Conservation (phyloP, 805 yeast genomes). For the Nematodospora valgi region DNA sequence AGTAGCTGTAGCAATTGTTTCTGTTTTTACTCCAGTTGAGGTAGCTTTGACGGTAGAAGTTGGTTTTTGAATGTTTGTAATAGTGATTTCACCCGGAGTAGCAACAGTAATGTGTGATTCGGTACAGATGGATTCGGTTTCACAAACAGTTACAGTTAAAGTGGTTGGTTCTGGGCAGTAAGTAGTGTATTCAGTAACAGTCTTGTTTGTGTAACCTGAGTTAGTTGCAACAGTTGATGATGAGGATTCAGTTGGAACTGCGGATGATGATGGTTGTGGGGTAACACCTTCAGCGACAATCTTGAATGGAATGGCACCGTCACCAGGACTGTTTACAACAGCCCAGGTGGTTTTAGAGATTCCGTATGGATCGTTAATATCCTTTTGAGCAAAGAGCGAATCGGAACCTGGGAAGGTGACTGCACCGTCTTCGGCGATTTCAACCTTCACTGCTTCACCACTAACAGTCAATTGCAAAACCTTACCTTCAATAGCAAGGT, state of each 20-base stretch:
- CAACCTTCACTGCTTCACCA: constrained; percentile 8
- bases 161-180: constrained; percentile 9
- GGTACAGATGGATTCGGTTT: background rate
- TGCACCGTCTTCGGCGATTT: constrained; percentile 6
- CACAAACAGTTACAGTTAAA: constrained; percentile 8
- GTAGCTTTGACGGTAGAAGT: constrained; percentile 1
- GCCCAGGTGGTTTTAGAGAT: constrained; percentile 19
- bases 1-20: background rate
- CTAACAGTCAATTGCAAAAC: constrained; percentile 12
- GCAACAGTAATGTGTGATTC: constrained; percentile 5
- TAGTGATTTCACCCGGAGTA: constrained; percentile 5
- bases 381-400: constrained; percentile 24
- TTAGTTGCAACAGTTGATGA: background rate
- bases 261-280: background rate
- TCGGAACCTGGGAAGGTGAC: constrained; percentile 16
- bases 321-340: constrained; percentile 10
- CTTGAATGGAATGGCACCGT: constrained; percentile 7
- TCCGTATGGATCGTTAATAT: constrained; percentile 27
- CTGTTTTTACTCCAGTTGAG: background rate
- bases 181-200: constrained; percentile 6
- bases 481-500: constrained; percentile 5
- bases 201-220: background rate
- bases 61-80: constrained; percentile 1
- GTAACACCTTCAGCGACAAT: constrained; percentile 1
- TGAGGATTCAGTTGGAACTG: constrained; percentile 2